A percentile compares a stretch with the other conserved stretches of the same genome.
phyloP scores from a whole-genome alignment of 2,329 filamentous ascomycete species.

The Cladorrhinum sp. region DNA sequence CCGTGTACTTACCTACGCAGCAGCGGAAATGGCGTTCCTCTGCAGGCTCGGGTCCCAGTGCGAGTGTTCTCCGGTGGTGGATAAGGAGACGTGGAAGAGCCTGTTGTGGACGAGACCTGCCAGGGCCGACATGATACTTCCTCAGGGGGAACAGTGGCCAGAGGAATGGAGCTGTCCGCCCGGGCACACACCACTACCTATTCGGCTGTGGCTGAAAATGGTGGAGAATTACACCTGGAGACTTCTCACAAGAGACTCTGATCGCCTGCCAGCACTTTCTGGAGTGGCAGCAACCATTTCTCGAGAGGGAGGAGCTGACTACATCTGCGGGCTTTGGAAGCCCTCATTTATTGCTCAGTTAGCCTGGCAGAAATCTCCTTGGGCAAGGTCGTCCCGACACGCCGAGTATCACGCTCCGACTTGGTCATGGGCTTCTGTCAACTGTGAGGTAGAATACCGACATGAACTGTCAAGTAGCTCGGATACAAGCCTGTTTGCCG shows the following conservation, averaged over 20 bases:
- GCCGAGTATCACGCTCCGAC: background rate
- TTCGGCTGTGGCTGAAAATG: background rate
- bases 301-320: background rate
- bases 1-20: background rate
- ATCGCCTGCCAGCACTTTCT: background rate
- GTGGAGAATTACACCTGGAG: background rate
- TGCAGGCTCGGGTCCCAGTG: background rate
- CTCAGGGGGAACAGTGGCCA: background rate
- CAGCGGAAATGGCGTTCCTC: background rate
- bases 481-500: too few species aligned
- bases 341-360: background rate
- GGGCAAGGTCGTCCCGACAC: background rate
- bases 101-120: background rate
- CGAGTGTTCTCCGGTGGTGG: background rate
- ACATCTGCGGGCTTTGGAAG: background rate
- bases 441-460: background rate
- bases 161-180: background rate
- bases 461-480: too few species aligned
- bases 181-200: too few species aligned
- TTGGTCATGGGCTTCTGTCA: background rate
- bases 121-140: background rate
- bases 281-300: background rate
- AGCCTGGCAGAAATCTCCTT: background rate
- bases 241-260: background rate
- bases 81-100: background rate